Evolutionary conservation across 192 early-diverging fungal species (phyloP).

Genomic region (Cladochytrium replicatum): DNA sequence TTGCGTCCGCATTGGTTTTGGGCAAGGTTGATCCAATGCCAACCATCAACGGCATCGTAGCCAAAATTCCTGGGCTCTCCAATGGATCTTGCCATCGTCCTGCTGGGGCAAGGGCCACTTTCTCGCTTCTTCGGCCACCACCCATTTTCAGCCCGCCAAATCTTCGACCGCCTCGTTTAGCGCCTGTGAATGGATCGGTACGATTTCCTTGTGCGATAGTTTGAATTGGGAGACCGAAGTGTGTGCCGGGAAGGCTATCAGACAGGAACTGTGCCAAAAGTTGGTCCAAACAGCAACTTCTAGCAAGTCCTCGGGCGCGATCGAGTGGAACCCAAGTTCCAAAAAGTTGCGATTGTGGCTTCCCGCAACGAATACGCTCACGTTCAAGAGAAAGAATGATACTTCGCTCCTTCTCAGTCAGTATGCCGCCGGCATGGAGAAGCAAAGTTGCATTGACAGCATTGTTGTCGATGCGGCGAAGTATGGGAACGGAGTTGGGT

Average conservation of each 20-base stretch:
- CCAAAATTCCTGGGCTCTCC: no score
- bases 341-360: conserved; percentile 56
- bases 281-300: conserved; percentile 69
- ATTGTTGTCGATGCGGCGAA: conserved; percentile 67
- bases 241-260: conserved; percentile 44
- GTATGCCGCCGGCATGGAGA: conserved; percentile 76
- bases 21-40: no score
- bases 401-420: conserved; percentile 70
- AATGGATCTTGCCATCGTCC: no score
- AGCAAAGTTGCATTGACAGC: conserved; percentile 81
- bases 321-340: conserved; percentile 91
- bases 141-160: no score
- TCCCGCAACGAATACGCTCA: conserved; percentile 61
- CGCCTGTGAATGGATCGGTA: no score
- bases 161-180: no score
- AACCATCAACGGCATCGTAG: no score
- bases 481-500: conserved; percentile 26
- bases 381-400: conserved; percentile 81
- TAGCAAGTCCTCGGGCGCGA: conserved; percentile 72
- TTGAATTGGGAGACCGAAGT: conserved; percentile 13
- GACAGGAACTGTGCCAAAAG: conserved; percentile 65
- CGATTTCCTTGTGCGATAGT: no score
- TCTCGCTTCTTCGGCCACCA: no score
- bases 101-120: no score
- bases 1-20: no score